Percentiles rank a stretch among this genome's conserved stretches.
phyloP scores from a whole-genome alignment of 148 eudicot genomes.

The Selenicereus undatus region DNA sequence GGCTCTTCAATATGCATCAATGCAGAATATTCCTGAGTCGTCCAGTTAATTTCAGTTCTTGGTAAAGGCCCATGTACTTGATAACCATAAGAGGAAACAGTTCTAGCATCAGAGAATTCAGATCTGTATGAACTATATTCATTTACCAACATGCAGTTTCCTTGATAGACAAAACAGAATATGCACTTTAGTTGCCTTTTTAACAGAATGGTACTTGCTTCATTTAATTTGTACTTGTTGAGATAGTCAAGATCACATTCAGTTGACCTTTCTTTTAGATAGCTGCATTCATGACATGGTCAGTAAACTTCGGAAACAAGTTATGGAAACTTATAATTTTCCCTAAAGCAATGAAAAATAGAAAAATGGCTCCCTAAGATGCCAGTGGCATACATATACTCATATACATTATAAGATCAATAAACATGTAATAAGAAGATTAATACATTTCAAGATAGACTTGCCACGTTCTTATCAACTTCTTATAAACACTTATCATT shows the following conservation, averaged over 20 bases:
- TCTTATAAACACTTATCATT: too few species aligned
- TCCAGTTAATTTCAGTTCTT: slow-evolving; percentile 44
- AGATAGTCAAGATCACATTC: not conserved
- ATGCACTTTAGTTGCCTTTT: slow-evolving; percentile 16
- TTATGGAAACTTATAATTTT: not conserved
- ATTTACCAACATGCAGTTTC: slow-evolving; percentile 58
- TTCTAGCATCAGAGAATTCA: slow-evolving; percentile 43
- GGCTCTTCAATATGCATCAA: slow-evolving; percentile 45
- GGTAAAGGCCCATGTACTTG: slow-evolving; percentile 37
- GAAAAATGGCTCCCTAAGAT: not conserved
- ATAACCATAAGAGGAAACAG: slow-evolving; percentile 48
- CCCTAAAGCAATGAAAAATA: not conserved
- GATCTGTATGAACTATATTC: slow-evolving; percentile 58
- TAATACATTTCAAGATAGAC: not conserved
- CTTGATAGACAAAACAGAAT: slow-evolving; percentile 30
- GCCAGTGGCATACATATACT: too few species aligned
- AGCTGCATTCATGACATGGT: slow-evolving; percentile 5
- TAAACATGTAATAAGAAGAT: not conserved
- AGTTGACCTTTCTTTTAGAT: not conserved
- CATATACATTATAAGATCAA: too few species aligned
- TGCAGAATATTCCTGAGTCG: slow-evolving; percentile 67
- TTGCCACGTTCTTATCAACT: too few species aligned
- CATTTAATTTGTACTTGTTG: slow-evolving; percentile 1
- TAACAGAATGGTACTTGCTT: slow-evolving; percentile 1
- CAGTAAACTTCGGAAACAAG: not conserved